Percentiles rank a stretch among this genome's conserved stretches.
phyloP scores from a whole-genome alignment of 2,329 filamentous ascomycete genomes.

The Coleophoma crateriformis region DNA sequence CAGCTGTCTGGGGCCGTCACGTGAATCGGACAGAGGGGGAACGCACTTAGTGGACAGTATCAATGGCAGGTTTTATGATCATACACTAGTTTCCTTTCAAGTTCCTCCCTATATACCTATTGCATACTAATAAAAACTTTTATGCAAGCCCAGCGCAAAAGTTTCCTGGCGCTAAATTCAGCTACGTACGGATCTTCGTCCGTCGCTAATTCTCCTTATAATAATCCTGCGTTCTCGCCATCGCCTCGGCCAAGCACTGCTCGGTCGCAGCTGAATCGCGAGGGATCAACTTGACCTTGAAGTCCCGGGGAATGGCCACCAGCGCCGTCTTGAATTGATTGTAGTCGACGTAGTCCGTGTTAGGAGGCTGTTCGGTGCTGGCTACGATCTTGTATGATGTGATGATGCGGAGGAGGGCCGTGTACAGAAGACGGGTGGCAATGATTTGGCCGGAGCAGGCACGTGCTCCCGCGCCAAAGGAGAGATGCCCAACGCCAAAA shows the following conservation, averaged over 20 bases:
- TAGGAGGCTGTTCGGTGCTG: slow-evolving; percentile 42
- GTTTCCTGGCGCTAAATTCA: too few relatives aligned
- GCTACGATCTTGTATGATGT: slow-evolving; percentile 43
- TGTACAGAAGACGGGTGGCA: slow-evolving; percentile 42
- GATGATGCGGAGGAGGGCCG: slow-evolving; percentile 42
- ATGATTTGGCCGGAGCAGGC: slow-evolving; percentile 47
- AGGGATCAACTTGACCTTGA: slow-evolving; percentile 50
- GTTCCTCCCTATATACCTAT: too few relatives aligned
- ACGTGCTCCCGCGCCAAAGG: slow-evolving; percentile 45
- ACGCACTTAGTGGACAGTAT: too few relatives aligned
- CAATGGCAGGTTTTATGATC: too few relatives aligned
- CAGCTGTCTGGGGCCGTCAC: too few relatives aligned
- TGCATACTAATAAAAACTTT: too few relatives aligned
- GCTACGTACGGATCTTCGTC: not conserved
- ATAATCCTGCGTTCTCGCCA: slow-evolving; percentile 15
- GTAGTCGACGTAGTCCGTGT: slow-evolving; percentile 58
- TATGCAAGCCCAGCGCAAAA: too few relatives aligned
- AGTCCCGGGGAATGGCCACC: slow-evolving; percentile 53
- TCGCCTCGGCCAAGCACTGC: slow-evolving; percentile 16
- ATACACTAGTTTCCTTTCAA: too few relatives aligned
- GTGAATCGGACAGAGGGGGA: too few relatives aligned
- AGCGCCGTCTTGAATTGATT: slow-evolving; percentile 54
- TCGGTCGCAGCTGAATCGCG: slow-evolving; percentile 31
- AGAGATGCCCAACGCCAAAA: slow-evolving; percentile 34
- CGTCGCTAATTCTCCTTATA: slow-evolving; percentile 16